phyloP scores from a whole-genome alignment of 129 eudicot species.

The Dittrichia graveolens region DNA sequence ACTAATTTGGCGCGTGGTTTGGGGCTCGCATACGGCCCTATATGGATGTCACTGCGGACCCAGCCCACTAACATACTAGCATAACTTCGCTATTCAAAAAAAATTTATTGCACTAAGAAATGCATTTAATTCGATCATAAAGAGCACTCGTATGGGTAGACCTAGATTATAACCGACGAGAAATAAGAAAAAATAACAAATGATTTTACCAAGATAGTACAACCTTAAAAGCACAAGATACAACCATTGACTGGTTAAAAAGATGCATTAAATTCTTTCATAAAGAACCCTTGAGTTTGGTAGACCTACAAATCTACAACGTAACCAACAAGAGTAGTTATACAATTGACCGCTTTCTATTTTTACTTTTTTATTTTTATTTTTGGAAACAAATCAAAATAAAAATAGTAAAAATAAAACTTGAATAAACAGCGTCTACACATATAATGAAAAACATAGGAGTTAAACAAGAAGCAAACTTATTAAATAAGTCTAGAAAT shows the following conservation, averaged over 20 bases:
- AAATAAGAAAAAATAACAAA: neutral
- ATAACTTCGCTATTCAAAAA: too few species aligned
- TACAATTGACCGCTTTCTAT: conserved; percentile 9
- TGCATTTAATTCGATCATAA: conserved; percentile 32
- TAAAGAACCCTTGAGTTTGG: conserved; percentile 32
- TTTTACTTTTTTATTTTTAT: too few species aligned
- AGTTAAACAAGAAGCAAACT: too few species aligned
- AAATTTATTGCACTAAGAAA: conserved; percentile 16
- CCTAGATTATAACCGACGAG: conserved; percentile 21
- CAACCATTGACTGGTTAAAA: conserved; percentile 10
- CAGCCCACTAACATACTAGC: too few species aligned
- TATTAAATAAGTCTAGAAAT: too few species aligned
- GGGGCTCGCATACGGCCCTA: too few species aligned
- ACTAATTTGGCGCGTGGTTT: too few species aligned
- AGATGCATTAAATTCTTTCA: conserved; percentile 30
- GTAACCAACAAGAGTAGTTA: conserved; percentile 23
- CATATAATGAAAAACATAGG: too few species aligned
- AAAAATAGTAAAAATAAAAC: too few species aligned
- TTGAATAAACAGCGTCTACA: too few species aligned
- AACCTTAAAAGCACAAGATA: conserved; percentile 20
- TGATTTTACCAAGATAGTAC: neutral
- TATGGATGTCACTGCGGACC: too few species aligned
- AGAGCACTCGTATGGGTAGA: conserved; percentile 27
- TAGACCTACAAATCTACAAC: neutral
- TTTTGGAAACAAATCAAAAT: too few species aligned